phyloP scores from a whole-genome alignment of 2,329 filamentous ascomycete genomes.

The Fusarium algeriense region DNA sequence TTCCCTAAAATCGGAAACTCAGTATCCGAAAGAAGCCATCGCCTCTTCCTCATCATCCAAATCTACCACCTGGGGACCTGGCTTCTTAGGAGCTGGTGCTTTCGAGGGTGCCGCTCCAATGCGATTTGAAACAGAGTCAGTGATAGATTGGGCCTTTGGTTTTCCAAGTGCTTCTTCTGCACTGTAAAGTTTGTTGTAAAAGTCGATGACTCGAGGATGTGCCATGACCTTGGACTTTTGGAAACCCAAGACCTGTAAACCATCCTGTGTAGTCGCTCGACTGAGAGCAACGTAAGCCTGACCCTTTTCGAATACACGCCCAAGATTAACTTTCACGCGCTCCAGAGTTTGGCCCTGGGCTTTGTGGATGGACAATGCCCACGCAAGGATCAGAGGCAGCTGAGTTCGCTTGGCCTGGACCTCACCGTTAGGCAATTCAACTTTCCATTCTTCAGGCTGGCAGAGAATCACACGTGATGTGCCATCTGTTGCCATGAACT shows the following conservation, averaged over 20 bases:
- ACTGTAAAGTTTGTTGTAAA: constrained; percentile 85
- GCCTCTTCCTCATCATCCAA: constrained; percentile 65
- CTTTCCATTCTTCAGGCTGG: constrained; percentile 92
- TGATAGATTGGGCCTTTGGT: constrained; percentile 50
- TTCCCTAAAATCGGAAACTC: constrained; percentile 1
- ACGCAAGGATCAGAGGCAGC: constrained; percentile 90
- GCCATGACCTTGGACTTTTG: constrained; percentile 94
- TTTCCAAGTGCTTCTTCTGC: constrained; percentile 67
- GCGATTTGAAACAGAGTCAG: constrained; percentile 55
- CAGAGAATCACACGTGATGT: constrained; percentile 75
- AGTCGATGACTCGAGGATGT: constrained; percentile 85
- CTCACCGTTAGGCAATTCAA: constrained; percentile 95
- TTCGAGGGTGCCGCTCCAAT: constrained; percentile 45
- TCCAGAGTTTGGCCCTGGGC: constrained; percentile 95
- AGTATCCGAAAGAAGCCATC: constrained; percentile 61
- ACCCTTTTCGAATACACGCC: constrained; percentile 94
- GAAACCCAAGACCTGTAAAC: constrained; percentile 89
- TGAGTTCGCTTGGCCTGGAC: constrained; percentile 88
- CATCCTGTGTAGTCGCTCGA: constrained; percentile 88
- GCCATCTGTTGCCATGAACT: constrained; percentile 83
- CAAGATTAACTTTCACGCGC: constrained; percentile 92
- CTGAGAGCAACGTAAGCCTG: constrained; percentile 97
- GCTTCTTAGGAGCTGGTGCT: constrained; percentile 34
- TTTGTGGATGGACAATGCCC: constrained; percentile 98
- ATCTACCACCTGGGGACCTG: constrained; percentile 43